Percentiles rank a stretch among this genome's conserved stretches.
phyloP scores from a whole-genome alignment of 2,329 filamentous ascomycete species.

The Hypoxylon sp. region DNA sequence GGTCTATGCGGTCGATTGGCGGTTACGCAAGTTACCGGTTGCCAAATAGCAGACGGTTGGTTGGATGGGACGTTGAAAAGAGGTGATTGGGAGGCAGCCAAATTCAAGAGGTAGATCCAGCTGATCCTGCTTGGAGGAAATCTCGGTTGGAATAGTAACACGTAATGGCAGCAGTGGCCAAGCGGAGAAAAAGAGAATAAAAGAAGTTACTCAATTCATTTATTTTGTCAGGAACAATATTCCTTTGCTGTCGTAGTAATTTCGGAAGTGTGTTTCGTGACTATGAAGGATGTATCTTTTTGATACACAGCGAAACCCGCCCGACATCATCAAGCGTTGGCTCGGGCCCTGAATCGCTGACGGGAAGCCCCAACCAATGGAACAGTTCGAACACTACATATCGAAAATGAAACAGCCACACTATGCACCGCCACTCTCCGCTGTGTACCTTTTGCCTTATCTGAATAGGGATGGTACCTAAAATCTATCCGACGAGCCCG shows the following conservation, averaged over 20 bases:
- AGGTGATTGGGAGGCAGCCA: conserved; percentile 40
- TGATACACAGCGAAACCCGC: conserved; percentile 23
- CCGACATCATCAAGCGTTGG: conserved; percentile 40
- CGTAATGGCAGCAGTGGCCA: conserved; percentile 15
- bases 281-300: conserved; percentile 33
- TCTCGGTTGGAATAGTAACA: conserved; percentile 33
- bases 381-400: conserved; percentile 16
- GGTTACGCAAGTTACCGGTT: conserved; percentile 39
- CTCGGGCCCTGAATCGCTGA: conserved; percentile 24
- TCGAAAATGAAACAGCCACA: conserved; percentile 33
- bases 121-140: conserved; percentile 33
- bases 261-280: conserved; percentile 38
- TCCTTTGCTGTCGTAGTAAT: conserved; percentile 35
- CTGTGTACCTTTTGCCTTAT: conserved; percentile 9
- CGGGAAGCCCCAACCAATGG: conserved; percentile 26
- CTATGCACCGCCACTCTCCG: conserved; percentile 26
- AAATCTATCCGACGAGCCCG: background rate
- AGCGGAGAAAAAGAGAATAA: conserved; percentile 11
- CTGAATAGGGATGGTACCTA: conserved; percentile 9
- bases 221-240: conserved; percentile 11
- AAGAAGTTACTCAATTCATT: conserved; percentile 22
- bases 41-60: conserved; percentile 35
- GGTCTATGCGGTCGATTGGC: conserved; percentile 40
- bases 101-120: conserved; percentile 28
- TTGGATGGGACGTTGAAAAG: conserved; percentile 28